Base-by-base conservation (phyloP, 2,329 filamentous ascomycete genomes). In the Microdochium paspali region DNA sequence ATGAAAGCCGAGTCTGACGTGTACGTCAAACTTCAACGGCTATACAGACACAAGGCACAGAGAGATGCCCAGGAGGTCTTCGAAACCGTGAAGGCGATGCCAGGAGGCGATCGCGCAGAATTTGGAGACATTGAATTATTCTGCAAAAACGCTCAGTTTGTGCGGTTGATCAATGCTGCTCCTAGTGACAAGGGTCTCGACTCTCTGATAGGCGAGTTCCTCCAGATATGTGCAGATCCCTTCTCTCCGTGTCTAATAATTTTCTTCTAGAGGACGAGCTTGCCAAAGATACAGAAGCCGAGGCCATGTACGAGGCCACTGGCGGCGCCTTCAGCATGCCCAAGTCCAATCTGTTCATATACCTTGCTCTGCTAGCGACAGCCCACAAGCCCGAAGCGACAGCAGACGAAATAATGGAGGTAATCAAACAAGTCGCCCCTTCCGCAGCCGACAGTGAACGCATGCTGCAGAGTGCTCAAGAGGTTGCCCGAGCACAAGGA, bases 1-100 rank as follows among this genome's bases (percentile, higher is more conserved):
- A 98, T 98, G 93, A 98, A 98, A 70, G 90, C 93, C 2, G 80
- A 91, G 61, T 95, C 90, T 3, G 80, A 76, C 48, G 85, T 94
- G 52, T 98, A 98, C 68, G 85, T 98, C 54, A 76, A 83, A 57
- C 76, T 98, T 12, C 93, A 97, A 63, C 91, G 87, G 57, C 80
- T 97, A 50, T 98, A 97, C 78, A 96, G 95, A 67, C 67, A 73
- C 21, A 95, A 95, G 65, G 90, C 93, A 40, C 81, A 85, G 28
- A 71, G 78, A 58, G 93, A 98, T 58, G 71, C 84, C 13, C 77
- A 79, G 25, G 85, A 95, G 64, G 85, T 97, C 2, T 68, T 89
- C 2, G 67, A 73, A 12, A 79, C 67, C 12, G 82, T 89, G 39
- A 80, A 79, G 44, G 64, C 70, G 28, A 62, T 67, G 46, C 61